A percentile compares a stretch with the other conserved stretches of the same genome.
phyloP scores from a whole-genome alignment of 768 basidiomycete genomes.

The Auricularia sp. region DNA sequence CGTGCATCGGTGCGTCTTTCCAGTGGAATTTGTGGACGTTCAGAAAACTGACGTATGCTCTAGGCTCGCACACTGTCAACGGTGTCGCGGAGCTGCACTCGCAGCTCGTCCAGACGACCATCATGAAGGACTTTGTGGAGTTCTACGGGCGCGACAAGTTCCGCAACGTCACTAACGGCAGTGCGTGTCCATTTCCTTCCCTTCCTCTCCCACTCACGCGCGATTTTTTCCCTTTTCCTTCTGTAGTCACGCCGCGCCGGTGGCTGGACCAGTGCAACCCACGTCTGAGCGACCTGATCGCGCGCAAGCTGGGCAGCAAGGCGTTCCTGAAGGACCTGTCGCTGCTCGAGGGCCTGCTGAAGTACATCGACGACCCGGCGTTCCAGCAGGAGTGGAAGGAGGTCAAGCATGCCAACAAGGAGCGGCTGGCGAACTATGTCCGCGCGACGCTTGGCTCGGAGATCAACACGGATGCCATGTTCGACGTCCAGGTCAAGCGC shows the following conservation, averaged over 20 bases:
- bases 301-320: conserved; percentile 56
- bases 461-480: conserved; percentile 70
- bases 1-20: conserved; percentile 45
- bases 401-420: conserved; percentile 87
- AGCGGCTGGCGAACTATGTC: conserved; percentile 70
- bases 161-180: conserved; percentile 17
- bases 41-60: conserved; percentile 16
- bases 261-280: conserved; percentile 94
- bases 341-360: conserved; percentile 68
- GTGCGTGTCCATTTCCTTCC: conserved; percentile 18
- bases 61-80: conserved; percentile 68
- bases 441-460: conserved; percentile 58
- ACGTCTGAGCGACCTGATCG: conserved; percentile 73
- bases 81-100: conserved; percentile 97
- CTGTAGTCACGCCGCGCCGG: conserved; percentile 71
- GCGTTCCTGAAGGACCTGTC: conserved; percentile 81
- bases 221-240: not conserved
- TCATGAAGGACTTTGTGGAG: conserved; percentile 88
- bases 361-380: conserved; percentile 55
- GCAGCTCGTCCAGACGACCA: conserved; percentile 74
- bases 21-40: conserved; percentile 4
- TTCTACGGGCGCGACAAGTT: conserved; percentile 72
- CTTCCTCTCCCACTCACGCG: not conserved
- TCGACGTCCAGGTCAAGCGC: conserved; percentile 87
- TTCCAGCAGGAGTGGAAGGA: conserved; percentile 77